Percentiles rank a stretch among this genome's conserved stretches.
Conservation (phyloP, 768 basidiomycete species). For the Mycena sanguinolenta region DNA sequence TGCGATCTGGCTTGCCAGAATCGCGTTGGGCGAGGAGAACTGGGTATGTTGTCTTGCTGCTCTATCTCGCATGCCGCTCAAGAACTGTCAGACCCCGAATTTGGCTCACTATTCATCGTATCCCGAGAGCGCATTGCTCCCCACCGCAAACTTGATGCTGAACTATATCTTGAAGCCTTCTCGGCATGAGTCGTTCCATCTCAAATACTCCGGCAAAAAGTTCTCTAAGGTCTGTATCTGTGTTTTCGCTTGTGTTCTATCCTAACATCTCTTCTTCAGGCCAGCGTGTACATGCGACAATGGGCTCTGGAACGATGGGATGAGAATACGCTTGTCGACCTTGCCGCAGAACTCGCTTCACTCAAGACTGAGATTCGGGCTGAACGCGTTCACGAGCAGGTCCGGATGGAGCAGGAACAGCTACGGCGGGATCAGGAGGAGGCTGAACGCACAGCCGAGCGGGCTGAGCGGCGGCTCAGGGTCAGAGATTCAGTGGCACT, state of each 20-base stretch:
- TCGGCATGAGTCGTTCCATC: constrained; percentile 87
- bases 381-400: constrained; percentile 40
- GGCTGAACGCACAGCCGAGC: constrained; percentile 31
- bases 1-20: constrained; percentile 88
- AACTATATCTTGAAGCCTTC: constrained; percentile 89
- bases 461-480: constrained; percentile 29
- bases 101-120: constrained; percentile 96
- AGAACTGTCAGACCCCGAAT: constrained; percentile 73
- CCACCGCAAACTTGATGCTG: constrained; percentile 93
- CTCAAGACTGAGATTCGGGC: constrained; percentile 70
- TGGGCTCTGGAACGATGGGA: constrained; percentile 89
- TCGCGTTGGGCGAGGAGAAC: constrained; percentile 83
- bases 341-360: constrained; percentile 69
- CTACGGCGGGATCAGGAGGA: constrained; percentile 37
- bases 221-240: constrained; percentile 78
- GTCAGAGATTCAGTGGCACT: constrained; percentile 31
- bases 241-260: background rate
- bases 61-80: background rate
- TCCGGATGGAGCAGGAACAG: constrained; percentile 36
- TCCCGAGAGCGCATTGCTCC: constrained; percentile 84
- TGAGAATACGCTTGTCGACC: constrained; percentile 70
- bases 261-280: constrained; percentile 55
- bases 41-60: constrained; percentile 81
- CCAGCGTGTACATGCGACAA: constrained; percentile 83
- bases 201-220: constrained; percentile 94